Evolutionary conservation across 2,329 filamentous ascomycete species (phyloP).

Genomic region (Sphaerulina populicola): DNA sequence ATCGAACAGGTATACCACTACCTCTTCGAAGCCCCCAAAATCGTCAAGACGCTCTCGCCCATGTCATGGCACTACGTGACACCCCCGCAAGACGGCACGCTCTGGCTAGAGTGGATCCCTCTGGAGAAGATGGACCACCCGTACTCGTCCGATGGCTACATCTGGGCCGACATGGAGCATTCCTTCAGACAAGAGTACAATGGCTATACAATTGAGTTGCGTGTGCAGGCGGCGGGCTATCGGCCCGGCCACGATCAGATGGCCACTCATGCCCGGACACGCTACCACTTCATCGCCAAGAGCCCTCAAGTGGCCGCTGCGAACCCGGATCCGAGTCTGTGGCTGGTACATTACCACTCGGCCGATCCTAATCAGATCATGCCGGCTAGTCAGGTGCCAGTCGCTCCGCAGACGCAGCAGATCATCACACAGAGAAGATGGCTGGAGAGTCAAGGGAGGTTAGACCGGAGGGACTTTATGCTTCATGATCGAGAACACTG

Average conservation of each 20-base stretch:
- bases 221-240: slow-evolving; percentile 73
- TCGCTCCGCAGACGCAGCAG: slow-evolving; percentile 50
- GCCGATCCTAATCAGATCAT: slow-evolving; percentile 66
- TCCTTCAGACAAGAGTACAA: slow-evolving; percentile 65
- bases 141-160: slow-evolving; percentile 84
- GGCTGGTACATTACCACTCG: slow-evolving; percentile 83
- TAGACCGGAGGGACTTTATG: slow-evolving; percentile 90
- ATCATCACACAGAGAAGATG: slow-evolving; percentile 54
- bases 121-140: slow-evolving; percentile 59
- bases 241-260: slow-evolving; percentile 62
- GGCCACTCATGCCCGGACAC: slow-evolving; percentile 68
- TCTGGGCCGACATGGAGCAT: slow-evolving; percentile 78
- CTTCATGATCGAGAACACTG: slow-evolving; percentile 81
- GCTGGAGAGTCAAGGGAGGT: slow-evolving; percentile 65
- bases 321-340: slow-evolving; percentile 70
- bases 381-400: slow-evolving; percentile 58
- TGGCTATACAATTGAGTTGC: slow-evolving; percentile 77
- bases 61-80: slow-evolving; percentile 93
- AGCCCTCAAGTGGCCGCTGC: slow-evolving; percentile 60
- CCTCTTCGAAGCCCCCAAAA: slow-evolving; percentile 72
- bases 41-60: slow-evolving; percentile 73
- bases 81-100: slow-evolving; percentile 68
- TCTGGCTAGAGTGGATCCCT: slow-evolving; percentile 85
- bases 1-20: slow-evolving; percentile 73
- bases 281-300: slow-evolving; percentile 77